Percentiles rank a stretch among this genome's conserved stretches.
Evolutionary conservation across 163 green algal genomes (phyloP).

Genomic region (Chloromonas sp.): DNA sequence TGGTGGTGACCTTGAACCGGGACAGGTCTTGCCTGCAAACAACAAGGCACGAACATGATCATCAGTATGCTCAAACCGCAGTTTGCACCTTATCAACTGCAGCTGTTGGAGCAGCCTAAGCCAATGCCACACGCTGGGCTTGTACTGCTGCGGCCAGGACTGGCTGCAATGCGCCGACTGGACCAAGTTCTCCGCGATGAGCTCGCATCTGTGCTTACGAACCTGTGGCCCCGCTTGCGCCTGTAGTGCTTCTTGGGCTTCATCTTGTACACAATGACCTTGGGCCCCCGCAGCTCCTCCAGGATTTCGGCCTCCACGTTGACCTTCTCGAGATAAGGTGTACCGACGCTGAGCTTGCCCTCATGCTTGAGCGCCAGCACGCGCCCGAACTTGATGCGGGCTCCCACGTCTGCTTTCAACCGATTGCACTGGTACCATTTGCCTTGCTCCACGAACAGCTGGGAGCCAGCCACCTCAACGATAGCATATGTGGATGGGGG

Average conservation of each 20-base stretch:
- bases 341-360: slow-evolving; percentile 71
- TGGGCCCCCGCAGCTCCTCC: slow-evolving; percentile 83
- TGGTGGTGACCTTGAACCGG: slow-evolving; percentile 85
- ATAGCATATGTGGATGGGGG: slow-evolving; percentile 59
- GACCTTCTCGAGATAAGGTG: slow-evolving; percentile 82
- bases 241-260: slow-evolving; percentile 93
- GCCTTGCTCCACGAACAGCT: slow-evolving; percentile 91
- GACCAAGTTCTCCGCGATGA: no score
- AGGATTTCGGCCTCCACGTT: slow-evolving; percentile 78
- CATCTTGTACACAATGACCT: slow-evolving; percentile 91
- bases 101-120: not conserved
- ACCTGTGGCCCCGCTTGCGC: slow-evolving; percentile 15
- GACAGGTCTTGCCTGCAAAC: slow-evolving; percentile 68
- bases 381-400: slow-evolving; percentile 81
- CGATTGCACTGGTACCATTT: slow-evolving; percentile 88
- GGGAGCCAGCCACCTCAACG: slow-evolving; percentile 78
- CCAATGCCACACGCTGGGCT: no score
- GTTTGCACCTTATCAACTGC: not conserved
- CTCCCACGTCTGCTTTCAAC: slow-evolving; percentile 72
- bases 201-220: not conserved
- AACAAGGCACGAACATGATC: not conserved
- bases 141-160: no score
- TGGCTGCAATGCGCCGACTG: no score
- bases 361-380: slow-evolving; percentile 83
- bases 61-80: not conserved